Conservation (phyloP, 768 basidiomycete genomes). For the Phylloporus sp. region DNA sequence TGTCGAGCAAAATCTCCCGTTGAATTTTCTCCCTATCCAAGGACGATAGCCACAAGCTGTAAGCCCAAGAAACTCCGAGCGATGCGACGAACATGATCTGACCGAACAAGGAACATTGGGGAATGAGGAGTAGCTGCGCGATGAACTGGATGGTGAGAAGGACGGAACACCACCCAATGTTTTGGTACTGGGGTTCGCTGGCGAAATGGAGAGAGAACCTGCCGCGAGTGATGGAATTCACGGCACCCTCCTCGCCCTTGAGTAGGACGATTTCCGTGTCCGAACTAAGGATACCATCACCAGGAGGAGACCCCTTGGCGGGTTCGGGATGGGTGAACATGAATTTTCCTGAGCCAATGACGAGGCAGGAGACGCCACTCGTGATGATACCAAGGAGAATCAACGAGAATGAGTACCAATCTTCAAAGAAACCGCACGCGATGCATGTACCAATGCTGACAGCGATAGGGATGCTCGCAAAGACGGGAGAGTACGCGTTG, state of each 20-base stretch:
- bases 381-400: too few species aligned
- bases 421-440: too few species aligned
- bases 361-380: too few species aligned
- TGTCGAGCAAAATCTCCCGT: conserved; percentile 1
- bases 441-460: too few species aligned
- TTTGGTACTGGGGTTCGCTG: too few species aligned
- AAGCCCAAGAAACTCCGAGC: conserved; percentile 31
- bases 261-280: conserved; percentile 25
- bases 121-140: conserved; percentile 30
- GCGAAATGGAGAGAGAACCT: conserved; percentile 20
- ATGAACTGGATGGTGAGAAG: conserved; percentile 33
- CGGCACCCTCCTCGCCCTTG: conserved; percentile 25
- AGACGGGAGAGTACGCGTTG: conserved; percentile 16
- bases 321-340: conserved; percentile 23
- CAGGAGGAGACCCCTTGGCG: conserved; percentile 19
- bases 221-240: conserved; percentile 30
- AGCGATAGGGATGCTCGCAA: conserved; percentile 30
- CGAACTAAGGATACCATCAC: conserved; percentile 26
- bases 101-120: conserved; percentile 29
- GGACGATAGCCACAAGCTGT: conserved; percentile 31
- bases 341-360: too few species aligned
- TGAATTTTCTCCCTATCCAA: conserved; percentile 34
- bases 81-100: conserved; percentile 32
- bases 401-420: too few species aligned
- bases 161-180: too few species aligned